Base-by-base conservation (phyloP, 805 yeast species). In the Grigorovia yakushimaensis region DNA sequence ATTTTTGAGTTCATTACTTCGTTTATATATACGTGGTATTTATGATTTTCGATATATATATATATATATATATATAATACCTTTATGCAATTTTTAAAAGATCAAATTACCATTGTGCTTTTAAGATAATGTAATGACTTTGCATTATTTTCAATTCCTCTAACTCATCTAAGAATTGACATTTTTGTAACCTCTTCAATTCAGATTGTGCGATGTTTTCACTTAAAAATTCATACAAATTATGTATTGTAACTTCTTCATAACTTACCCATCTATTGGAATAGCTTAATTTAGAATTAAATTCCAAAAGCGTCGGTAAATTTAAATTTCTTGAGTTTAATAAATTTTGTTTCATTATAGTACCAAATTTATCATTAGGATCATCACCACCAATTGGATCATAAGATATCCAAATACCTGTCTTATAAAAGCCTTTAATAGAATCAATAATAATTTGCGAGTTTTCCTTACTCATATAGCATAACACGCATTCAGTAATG, bases 371-470 rank as follows among this genome's bases (percentile, higher is more conserved):
- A 46, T 62, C 65, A 23, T 53, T 52, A 5, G 48, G 50, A 4
- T 70, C 60, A 45, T 72, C 77, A 7, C 80, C 73, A 0, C 81
- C 78, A 61, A 79, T 75, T 4, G 84, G 84, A 51, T 79, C 84
- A 60, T 79, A 79, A 52, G 78, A 70, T 5, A 74, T 54, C 51
- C 67, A 50, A 52, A 43, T 30, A 1, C 64, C 57, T 22, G 55
- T 43, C 39, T 40, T 10, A 50, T 70, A 66, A 9, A 24, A 22
- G 0, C 48, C 37, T 15, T 55, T 51, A 55, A 77, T 59, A 22
- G 62, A 57, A 10, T 55, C 49, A 13, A 79, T 63, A 19, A 76
- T 64, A 4, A 42, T 23, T n/a, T 60, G 59, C 20, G 78, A 70
- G 11, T 69, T 73, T 13, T 56, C 52, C 1, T 76, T 72, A 3